A percentile compares a stretch with the other conserved stretches of the same genome.
phyloP scores from a whole-genome alignment of 2,329 filamentous ascomycete species.

The Cylindrodendrum hubeiense region DNA sequence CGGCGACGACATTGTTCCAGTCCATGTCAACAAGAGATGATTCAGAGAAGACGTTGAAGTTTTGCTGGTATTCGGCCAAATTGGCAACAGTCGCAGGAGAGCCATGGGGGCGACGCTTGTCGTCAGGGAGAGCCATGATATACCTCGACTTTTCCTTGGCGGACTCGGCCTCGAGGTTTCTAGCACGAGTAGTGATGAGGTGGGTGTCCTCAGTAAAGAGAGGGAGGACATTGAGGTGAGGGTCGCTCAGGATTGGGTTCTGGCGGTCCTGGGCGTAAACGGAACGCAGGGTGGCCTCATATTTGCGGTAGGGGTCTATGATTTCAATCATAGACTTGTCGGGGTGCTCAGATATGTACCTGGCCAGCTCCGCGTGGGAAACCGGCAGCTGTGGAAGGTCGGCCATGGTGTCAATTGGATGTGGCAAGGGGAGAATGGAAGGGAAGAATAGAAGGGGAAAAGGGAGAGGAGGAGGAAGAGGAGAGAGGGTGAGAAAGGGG shows the following conservation, averaged over 20 bases:
- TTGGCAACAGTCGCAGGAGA: constrained; percentile 76
- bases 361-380: constrained; percentile 58
- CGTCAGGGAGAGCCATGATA: constrained; percentile 74
- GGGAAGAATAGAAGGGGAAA: not conserved
- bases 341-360: constrained; percentile 67
- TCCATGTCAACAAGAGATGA: constrained; percentile 80
- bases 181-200: constrained; percentile 71
- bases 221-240: constrained; percentile 73
- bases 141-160: constrained; percentile 73
- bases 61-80: constrained; percentile 79
- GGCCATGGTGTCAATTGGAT: constrained; percentile 50
- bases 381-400: constrained; percentile 61
- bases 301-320: constrained; percentile 74
- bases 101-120: constrained; percentile 72
- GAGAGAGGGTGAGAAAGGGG: not conserved
- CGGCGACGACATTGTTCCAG: constrained; percentile 86
- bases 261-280: constrained; percentile 76
- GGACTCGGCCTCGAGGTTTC: constrained; percentile 68
- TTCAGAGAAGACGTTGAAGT: constrained; percentile 87
- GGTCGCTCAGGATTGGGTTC: constrained; percentile 68
- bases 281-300: constrained; percentile 75
- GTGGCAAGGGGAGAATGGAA: not conserved
- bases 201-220: constrained; percentile 71
- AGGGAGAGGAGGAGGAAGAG: not conserved
- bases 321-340: constrained; percentile 68